Base-by-base conservation (phyloP, 192 early-diverging fungal species). In the Dispira simplex region DNA sequence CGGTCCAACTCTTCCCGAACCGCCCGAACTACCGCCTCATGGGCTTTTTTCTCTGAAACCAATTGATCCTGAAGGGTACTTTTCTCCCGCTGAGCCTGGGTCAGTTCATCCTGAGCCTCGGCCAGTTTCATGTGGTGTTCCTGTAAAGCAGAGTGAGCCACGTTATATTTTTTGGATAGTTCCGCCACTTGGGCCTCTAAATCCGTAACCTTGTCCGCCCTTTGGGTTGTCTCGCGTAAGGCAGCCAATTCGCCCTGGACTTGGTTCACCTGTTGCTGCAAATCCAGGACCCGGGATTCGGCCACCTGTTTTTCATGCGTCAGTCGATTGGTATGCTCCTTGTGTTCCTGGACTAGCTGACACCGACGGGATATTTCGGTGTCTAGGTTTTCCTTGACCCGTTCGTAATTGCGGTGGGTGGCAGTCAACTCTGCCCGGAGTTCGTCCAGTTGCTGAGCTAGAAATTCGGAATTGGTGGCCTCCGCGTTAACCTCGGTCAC, bases 391-490 rank as follows among this genome's bases (percentile, higher is more conserved):
- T 20, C 18, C 51, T 53, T 53, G 13, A 53, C 51, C 26, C 51
- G 51, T 11, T 53, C 51, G 51, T 53, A 53, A n/a, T 53, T 53
- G 13, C 51, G 51, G 10, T 53, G 51, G 51, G 51, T 53, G 51
- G 51, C 51, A 26, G 20, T 18, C 10, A 53, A 26, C 51, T 53
- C 51, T 20, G 51, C 51, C 1, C 51, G 51, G 21, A 53, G 21
- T n/a, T 53, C 21, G 20, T 53, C 51, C 51, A 53, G 51, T 1
- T 25, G 10, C 8, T 11, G 21, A 11, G 51, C 51, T 11, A 26
- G 51, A 26, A 25, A 20, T n/a, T 20, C 0, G 20, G 11, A 26
- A 26, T 53, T 10, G 51, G 20, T 26, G 26, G 51, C 21, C 51
- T 53, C 51, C 10, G 18, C 10, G 18, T 1, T 20, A 9, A 26